phyloP scores from a whole-genome alignment of 2,329 filamentous ascomycete species.

The Penicillium concentricum region DNA sequence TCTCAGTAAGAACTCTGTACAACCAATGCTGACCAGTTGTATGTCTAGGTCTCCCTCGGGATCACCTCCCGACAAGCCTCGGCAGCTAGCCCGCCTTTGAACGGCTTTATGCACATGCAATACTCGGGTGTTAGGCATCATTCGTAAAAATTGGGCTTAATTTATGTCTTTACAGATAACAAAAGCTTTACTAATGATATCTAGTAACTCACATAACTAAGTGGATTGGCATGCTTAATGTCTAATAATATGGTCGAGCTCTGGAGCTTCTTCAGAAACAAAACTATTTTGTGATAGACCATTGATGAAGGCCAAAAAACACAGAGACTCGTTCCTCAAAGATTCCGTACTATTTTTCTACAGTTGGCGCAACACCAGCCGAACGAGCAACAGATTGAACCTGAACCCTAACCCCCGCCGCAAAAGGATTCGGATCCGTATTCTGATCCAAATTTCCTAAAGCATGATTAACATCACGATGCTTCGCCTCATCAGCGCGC shows the following conservation, averaged over 20 bases:
- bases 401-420: background rate
- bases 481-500: conserved; percentile 76
- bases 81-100: background rate
- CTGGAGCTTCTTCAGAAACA: background rate
- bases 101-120: background rate
- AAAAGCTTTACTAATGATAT: background rate
- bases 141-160: background rate
- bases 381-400: conserved; percentile 4
- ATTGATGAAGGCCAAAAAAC: background rate
- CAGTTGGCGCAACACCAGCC: background rate
- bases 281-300: background rate
- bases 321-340: background rate
- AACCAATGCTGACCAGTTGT: background rate
- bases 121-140: background rate
- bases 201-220: background rate
- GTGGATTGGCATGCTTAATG: background rate
- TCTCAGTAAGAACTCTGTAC: background rate
- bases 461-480: conserved; percentile 90
- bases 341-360: background rate
- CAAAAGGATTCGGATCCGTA: conserved; percentile 78
- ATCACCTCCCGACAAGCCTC: background rate
- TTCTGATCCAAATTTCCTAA: conserved; percentile 79
- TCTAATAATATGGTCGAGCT: background rate
- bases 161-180: background rate
- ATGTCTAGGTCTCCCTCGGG: background rate